phyloP scores from a whole-genome alignment of 495 filamentous ascomycete species.

The Evernia prunastri region DNA sequence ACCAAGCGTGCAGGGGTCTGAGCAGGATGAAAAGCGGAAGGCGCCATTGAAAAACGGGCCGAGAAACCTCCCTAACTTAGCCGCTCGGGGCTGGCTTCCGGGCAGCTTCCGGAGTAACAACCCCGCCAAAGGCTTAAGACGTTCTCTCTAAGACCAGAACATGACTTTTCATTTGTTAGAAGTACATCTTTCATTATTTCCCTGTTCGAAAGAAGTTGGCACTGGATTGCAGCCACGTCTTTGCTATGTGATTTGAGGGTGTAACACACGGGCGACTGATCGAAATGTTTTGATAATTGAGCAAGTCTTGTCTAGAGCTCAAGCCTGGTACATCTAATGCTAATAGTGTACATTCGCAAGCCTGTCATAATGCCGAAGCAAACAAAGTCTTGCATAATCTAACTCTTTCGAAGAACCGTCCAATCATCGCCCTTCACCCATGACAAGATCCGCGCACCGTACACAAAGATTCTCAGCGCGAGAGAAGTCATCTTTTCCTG shows the following conservation, averaged over 20 bases:
- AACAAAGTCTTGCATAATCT: not conserved
- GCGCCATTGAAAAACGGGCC: not conserved
- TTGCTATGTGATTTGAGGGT: not conserved
- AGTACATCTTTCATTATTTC: not conserved
- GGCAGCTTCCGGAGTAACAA: not conserved
- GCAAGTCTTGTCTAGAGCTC: not conserved
- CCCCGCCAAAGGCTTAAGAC: too few species aligned
- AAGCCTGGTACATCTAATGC: not conserved
- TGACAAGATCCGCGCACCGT: not conserved
- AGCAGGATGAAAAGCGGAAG: too few species aligned
- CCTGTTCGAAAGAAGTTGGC: not conserved
- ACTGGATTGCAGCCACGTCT: not conserved
- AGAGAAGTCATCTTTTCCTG: constrained; percentile 29
- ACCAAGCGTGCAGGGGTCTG: too few species aligned
- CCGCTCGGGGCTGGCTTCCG: not conserved
- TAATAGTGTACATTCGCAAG: not conserved
- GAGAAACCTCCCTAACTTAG: not conserved
- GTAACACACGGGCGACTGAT: not conserved
- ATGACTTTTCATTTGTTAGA: too few species aligned
- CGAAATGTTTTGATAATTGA: not conserved
- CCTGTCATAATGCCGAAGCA: not conserved
- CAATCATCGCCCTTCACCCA: not conserved
- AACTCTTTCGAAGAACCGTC: not conserved
- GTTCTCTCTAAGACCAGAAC: too few species aligned
- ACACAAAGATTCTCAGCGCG: not conserved